These are phyloP conservation scores for Drechslerella dactyloides DNA, from an alignment of 2,329 filamentous ascomycete species.

Conservation along the genomic window DNA sequence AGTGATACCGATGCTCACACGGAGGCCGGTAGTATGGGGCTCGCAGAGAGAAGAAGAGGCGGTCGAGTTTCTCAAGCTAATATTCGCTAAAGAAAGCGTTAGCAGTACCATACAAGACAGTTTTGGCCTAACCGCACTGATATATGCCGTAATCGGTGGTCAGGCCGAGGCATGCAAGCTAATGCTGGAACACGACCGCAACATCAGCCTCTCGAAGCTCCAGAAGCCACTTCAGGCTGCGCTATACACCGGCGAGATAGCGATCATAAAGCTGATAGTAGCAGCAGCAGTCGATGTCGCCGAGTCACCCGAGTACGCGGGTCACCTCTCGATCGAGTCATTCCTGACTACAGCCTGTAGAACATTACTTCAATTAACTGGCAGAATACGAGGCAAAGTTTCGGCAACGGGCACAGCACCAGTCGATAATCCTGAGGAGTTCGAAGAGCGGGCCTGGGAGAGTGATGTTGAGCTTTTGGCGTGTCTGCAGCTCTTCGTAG, in stretches of 20 bases:
- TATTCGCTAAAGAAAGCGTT: neutral
- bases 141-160: slow-evolving; percentile 13
- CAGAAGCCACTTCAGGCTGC: slow-evolving; percentile 13
- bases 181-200: neutral
- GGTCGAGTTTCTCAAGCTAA: neutral
- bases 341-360: neutral
- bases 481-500: slow-evolving; percentile 11
- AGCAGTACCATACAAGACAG: neutral
- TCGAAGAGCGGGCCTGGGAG: slow-evolving; percentile 12
- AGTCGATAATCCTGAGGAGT: neutral
- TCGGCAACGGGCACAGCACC: neutral
- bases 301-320: slow-evolving; percentile 6
- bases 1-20: neutral
- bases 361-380: neutral
- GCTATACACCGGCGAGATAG: slow-evolving; percentile 14
- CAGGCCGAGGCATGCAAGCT: neutral
- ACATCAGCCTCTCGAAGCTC: neutral
- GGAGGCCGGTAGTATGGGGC: neutral
- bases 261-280: slow-evolving; percentile 12
- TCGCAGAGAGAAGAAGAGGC: neutral
- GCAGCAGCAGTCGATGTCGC: neutral
- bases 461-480: slow-evolving; percentile 17
- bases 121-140: slow-evolving; percentile 4
- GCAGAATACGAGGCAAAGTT: neutral
- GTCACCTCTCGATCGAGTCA: neutral